Evolutionary conservation across 2,329 filamentous ascomycete genomes (phyloP), one percentile per base, ranked within the genome.

Genomic region (Graphiopsis chlorocephala): DNA sequence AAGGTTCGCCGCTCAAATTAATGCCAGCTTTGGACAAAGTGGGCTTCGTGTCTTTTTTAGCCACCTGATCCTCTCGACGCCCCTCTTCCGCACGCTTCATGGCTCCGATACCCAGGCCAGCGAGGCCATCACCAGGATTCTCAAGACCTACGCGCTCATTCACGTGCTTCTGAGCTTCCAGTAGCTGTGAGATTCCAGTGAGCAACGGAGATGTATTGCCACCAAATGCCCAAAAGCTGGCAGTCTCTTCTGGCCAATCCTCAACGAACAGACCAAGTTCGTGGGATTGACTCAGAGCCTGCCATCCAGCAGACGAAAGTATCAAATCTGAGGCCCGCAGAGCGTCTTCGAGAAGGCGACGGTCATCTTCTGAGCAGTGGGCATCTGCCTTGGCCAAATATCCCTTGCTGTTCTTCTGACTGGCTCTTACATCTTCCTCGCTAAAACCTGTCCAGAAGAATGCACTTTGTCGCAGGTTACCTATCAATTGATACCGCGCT

Each of bases 381-480:
- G 90, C 82, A 12, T 83, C 82, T 29, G 86, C 82, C 63, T 90
- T 86, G 1, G 78, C 75, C 14, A 96, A 73, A 70, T 97, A 97
- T 38, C 82, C 81, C 60, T 84, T 81, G 0, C 90, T 89, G 35
- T 87, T 88, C 29, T 90, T 82, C 0, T 95, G 76, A 0, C 90
- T 86, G 29, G 81, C 85, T 2, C 76, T 67, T 3, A 97, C 85
- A 64, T 93, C 87, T 0, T 82, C 78, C 0, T 80, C 76, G 0
- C 86, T 86, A 71, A 90, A 93, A 56, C 93, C 93, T 0, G 89
- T 89, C 78, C 91, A 93, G 76, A 94, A 96, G 73, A 97, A 96
- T 57, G 90, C 92, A 7, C 91, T 89, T 72, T 95, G 90, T 20
- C 92, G 86, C 52, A 97, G 77, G 72, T 97, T 97, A 63, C 84